Conservation (phyloP, 2,329 filamentous ascomycete species). For the Aspergillus texensis region DNA sequence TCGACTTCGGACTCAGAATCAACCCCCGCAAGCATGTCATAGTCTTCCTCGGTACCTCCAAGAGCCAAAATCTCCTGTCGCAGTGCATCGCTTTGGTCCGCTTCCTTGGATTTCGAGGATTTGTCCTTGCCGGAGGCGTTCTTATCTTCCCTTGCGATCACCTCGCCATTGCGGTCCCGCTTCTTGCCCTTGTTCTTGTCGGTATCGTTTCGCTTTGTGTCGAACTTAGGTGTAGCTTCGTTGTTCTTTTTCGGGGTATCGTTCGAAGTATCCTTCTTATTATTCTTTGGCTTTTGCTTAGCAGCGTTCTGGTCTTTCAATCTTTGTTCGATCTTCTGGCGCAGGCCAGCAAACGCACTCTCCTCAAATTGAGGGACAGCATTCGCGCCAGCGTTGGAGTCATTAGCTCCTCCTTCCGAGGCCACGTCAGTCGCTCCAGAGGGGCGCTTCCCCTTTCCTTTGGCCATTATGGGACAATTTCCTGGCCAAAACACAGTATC, state of each 20-base stretch:
- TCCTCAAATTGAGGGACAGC: slow-evolving; percentile 39
- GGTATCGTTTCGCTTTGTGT: slow-evolving; percentile 23
- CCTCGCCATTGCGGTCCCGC: slow-evolving; percentile 49
- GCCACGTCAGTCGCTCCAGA: slow-evolving; percentile 26
- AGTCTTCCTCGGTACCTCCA: slow-evolving; percentile 54
- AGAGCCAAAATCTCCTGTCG: slow-evolving; percentile 49
- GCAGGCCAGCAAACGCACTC: slow-evolving; percentile 44
- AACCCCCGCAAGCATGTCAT: slow-evolving; percentile 48
- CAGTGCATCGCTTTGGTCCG: slow-evolving; percentile 35
- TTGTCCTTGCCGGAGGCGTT: slow-evolving; percentile 26
- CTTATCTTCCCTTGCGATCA: slow-evolving; percentile 42
- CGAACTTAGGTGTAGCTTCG: slow-evolving; percentile 22
- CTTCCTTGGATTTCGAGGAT: slow-evolving; percentile 21
- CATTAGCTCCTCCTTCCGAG: slow-evolving; percentile 21
- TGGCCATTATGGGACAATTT: slow-evolving; percentile 36
- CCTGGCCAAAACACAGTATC: slow-evolving; percentile 24
- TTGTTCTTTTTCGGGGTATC: slow-evolving; percentile 28
- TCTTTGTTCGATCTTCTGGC: slow-evolving; percentile 46
- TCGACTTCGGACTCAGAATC: slow-evolving; percentile 53
- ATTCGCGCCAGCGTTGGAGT: slow-evolving; percentile 25
- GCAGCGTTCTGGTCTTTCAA: slow-evolving; percentile 36
- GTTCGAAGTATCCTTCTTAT: slow-evolving; percentile 27
- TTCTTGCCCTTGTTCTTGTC: slow-evolving; percentile 45
- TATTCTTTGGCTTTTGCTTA: slow-evolving; percentile 36
- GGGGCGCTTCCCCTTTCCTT: slow-evolving; percentile 40